A percentile compares a stretch with the other conserved stretches of the same genome.
Conservation (phyloP, 176 grass and related monocot species). For the Chloris gayana region DNA sequence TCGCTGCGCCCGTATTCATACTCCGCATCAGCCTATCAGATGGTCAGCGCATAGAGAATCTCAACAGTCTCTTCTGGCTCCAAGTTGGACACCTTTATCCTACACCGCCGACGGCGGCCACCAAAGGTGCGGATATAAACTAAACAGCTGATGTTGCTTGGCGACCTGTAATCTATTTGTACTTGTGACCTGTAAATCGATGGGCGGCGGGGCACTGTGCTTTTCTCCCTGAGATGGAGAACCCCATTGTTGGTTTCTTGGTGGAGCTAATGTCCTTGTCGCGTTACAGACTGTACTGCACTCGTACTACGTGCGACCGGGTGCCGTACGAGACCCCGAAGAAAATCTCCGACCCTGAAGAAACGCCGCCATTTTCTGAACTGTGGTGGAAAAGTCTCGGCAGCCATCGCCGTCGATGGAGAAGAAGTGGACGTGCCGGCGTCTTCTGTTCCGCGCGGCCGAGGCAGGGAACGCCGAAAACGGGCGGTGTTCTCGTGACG, state of each 20-base stretch:
- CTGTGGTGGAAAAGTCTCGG: background rate
- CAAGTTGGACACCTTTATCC: background rate
- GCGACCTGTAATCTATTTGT: slow-evolving; percentile 18
- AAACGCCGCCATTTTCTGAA: background rate
- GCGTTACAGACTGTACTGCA: slow-evolving; percentile 25
- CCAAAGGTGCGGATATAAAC: slow-evolving; percentile 4
- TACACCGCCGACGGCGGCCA: slow-evolving; percentile 8
- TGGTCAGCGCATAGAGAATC: slow-evolving; percentile 29
- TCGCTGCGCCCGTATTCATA: background rate
- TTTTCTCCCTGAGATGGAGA: background rate
- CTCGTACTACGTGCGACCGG: background rate
- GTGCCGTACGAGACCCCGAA: background rate
- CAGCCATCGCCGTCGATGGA: background rate
- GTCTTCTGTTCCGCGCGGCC: no score
- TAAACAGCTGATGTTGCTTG: background rate
- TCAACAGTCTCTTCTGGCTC: background rate
- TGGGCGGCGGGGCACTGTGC: background rate
- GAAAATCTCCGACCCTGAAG: background rate
- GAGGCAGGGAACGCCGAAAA: background rate
- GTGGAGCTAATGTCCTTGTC: background rate
- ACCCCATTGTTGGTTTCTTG: background rate
- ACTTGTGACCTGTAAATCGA: slow-evolving; percentile 31
- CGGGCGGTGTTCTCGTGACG: background rate
- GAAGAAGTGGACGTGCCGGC: background rate
- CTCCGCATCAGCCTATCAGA: background rate